phyloP scores from a whole-genome alignment of 768 basidiomycete species.

The Tubosaeta brunneosetosa region DNA sequence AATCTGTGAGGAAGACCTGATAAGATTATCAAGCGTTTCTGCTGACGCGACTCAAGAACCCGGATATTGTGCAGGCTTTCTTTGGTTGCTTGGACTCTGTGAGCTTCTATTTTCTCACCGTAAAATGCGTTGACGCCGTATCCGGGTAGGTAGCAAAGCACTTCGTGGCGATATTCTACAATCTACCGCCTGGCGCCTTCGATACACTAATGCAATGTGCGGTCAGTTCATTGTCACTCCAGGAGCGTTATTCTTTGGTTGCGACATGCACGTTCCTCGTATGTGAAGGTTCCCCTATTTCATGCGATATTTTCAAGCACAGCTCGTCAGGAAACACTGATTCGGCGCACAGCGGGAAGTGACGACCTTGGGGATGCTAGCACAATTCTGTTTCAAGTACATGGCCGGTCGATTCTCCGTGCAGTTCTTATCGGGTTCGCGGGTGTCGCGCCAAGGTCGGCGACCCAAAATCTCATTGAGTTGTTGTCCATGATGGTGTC shows the following conservation, averaged over 20 bases:
- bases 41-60: slow-evolving; percentile 53
- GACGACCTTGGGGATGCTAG: slow-evolving; percentile 58
- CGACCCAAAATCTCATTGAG: slow-evolving; percentile 80
- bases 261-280: slow-evolving; percentile 82
- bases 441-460: slow-evolving; percentile 77
- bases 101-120: slow-evolving; percentile 16
- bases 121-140: not conserved
- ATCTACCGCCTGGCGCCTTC: slow-evolving; percentile 58
- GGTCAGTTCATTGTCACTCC: slow-evolving; percentile 59
- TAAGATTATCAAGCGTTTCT: not conserved
- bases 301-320: not conserved
- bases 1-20: slow-evolving; percentile 46
- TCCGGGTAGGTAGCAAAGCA: slow-evolving; percentile 45
- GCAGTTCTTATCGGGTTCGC: slow-evolving; percentile 79
- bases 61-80: slow-evolving; percentile 87
- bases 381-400: slow-evolving; percentile 44
- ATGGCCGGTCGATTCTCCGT: slow-evolving; percentile 66
- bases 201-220: slow-evolving; percentile 69
- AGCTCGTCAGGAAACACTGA: slow-evolving; percentile 49
- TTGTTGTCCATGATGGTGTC: slow-evolving; percentile 64
- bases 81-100: slow-evolving; percentile 80
- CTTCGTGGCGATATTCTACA: slow-evolving; percentile 56
- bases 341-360: slow-evolving; percentile 58
- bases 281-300: slow-evolving; percentile 24
- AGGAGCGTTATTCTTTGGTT: slow-evolving; percentile 83